Evolutionary conservation across 2,329 filamentous ascomycete genomes (phyloP), one percentile per base, ranked within the genome.

Genomic region (Ceratocystis alfenasii): DNA sequence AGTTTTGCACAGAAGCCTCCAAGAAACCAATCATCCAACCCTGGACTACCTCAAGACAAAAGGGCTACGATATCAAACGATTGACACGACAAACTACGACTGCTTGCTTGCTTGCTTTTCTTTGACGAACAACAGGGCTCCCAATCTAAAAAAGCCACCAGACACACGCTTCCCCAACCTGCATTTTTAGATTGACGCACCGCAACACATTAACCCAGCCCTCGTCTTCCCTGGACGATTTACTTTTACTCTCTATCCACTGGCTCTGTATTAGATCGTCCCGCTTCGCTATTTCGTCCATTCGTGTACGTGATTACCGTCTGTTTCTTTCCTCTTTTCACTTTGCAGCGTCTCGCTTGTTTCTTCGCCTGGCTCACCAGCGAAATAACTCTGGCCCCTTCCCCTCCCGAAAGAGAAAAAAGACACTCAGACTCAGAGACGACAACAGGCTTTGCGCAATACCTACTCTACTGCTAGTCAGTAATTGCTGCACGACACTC

Each of bases 31-130:
- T 2, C 25, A 59, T 30, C 25, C 2, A 36, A 20, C 25, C 55
- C 55, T 3, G 7, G 55, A 59, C 55, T n/a, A 59, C 12, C 36
- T 41, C 36, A 41, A 15, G 12, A 36, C 55, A 36, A 17, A 59
- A 59, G 33, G 33, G 15, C 28, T 59, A 63, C 61, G 45, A 63
- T 63, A 63, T 48, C 41, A 5, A 46, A 63, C 61, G 61, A 63
- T 30, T 46, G 44, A 50, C 44, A 48, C 61, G 61, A 63, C 61
- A 48, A 22, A 50, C 61, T 15, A 63, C 41, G 61, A 63, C 61
- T 30, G 17, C 6, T 63, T 63, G 36, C 6, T 63, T 63, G 36
- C 25, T 15, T 36, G 33, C 10, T 41, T 22, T 62, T 62, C 61
- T 63, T 46, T 50, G 22, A 46, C 61, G 55, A 59, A 17, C 55